Percentiles rank a stretch among this genome's conserved stretches.
Conservation (phyloP, 148 eudicot species). For the Fagopyrum tataricum region DNA sequence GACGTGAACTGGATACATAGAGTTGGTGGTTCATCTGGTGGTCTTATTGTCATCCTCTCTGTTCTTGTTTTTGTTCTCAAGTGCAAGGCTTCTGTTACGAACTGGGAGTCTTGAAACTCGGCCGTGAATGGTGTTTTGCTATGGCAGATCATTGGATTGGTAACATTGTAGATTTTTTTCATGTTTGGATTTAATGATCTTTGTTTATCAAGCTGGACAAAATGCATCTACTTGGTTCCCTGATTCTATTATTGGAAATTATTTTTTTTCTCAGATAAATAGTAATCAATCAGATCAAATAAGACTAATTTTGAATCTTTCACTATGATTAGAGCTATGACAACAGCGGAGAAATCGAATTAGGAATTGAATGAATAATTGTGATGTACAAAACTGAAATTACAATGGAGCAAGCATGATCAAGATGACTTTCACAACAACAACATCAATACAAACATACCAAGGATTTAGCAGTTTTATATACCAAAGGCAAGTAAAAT, state of each 20-base stretch:
- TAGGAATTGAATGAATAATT: background rate
- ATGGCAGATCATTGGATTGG: too few species aligned
- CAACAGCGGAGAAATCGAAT: background rate
- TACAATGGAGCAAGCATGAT: background rate
- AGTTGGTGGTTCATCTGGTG: slow-evolving; percentile 75
- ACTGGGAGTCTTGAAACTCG: background rate
- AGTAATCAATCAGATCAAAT: background rate
- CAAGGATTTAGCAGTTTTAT: slow-evolving; percentile 10
- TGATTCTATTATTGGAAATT: too few species aligned
- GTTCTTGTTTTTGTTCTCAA: slow-evolving; percentile 55
- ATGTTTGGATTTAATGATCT: background rate
- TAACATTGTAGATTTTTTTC: background rate
- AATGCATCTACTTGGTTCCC: background rate
- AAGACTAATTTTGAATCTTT: background rate
- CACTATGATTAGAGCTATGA: too few species aligned
- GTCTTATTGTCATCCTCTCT: slow-evolving; percentile 46
- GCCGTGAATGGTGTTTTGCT: too few species aligned
- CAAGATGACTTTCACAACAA: slow-evolving; percentile 5
- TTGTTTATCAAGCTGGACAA: background rate
- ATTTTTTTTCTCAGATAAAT: background rate
- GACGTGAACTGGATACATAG: slow-evolving; percentile 84
- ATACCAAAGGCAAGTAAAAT: slow-evolving; percentile 25
- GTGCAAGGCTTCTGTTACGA: slow-evolving; percentile 27
- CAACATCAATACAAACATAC: background rate
- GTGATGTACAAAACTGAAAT: slow-evolving; percentile 8